A percentile compares a stretch with the other conserved stretches of the same genome.
Conservation (phyloP, 2,329 filamentous ascomycete genomes). For the Sarocladium oryzae region DNA sequence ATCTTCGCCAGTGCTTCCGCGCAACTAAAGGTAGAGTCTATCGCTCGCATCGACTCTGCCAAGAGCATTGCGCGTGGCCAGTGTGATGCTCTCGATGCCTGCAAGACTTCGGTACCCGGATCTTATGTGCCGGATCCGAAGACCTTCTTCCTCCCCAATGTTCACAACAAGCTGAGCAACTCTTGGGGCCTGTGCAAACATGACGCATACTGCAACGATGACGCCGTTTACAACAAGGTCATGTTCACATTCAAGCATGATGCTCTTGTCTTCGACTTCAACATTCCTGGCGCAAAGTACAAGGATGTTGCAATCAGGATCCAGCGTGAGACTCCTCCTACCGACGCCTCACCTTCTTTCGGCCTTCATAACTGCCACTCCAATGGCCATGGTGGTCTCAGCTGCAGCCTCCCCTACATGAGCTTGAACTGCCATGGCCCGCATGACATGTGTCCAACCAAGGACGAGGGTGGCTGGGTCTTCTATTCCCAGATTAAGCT, state of each 20-base stretch:
- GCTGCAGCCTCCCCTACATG: conserved; percentile 1
- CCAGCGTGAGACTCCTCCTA: neutral
- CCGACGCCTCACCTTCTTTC: conserved; percentile 8
- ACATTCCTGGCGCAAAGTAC: conserved; percentile 8
- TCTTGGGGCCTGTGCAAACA: conserved; percentile 10
- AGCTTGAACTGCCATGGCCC: neutral
- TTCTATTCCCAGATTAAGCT: conserved; percentile 7
- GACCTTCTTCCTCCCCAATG: conserved; percentile 10
- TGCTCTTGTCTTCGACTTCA: conserved; percentile 12
- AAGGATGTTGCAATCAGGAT: conserved; percentile 11
- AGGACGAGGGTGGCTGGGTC: conserved; percentile 4
- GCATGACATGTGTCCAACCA: neutral
- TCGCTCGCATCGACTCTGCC: neutral
- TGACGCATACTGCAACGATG: conserved; percentile 5
- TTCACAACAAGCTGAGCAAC: neutral
- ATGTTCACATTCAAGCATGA: conserved; percentile 10
- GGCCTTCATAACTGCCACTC: neutral
- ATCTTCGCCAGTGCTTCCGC: neutral
- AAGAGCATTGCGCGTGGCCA: conserved; percentile 1
- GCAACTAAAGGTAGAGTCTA: neutral
- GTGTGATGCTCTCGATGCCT: neutral
- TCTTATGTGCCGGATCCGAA: conserved; percentile 8
- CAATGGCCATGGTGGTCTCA: conserved; percentile 1
- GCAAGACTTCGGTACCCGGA: conserved; percentile 2
- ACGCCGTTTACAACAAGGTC: conserved; percentile 8